A percentile compares a stretch with the other conserved stretches of the same genome.
phyloP scores from a whole-genome alignment of 306 rosid species.

The Leucaena leucocephala region DNA sequence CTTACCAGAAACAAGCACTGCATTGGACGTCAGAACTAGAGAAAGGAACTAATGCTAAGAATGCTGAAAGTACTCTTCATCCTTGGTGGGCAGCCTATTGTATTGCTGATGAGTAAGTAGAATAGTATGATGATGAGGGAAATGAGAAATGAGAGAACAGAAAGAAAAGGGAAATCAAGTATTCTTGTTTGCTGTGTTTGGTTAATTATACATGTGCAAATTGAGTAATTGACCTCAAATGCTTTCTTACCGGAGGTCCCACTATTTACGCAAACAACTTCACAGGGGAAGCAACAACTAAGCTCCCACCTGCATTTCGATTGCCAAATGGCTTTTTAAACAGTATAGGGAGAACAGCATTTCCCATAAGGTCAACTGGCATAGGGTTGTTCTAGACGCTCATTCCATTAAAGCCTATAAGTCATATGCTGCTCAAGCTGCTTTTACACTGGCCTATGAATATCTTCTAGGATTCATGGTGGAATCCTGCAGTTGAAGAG shows the following conservation, averaged over 20 bases:
- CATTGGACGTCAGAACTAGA: constrained; percentile 83
- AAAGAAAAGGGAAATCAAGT: background rate
- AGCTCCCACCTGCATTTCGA: constrained; percentile 68
- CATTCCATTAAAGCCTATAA: constrained; percentile 71
- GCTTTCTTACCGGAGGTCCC: constrained; percentile 48
- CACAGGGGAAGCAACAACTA: constrained; percentile 74
- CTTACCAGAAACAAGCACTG: constrained; percentile 94
- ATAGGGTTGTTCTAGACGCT: constrained; percentile 91
- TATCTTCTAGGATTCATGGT: constrained; percentile 80
- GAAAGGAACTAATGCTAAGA: constrained; percentile 59
- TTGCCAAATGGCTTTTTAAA: constrained; percentile 46
- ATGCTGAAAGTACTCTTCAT: constrained; percentile 66
- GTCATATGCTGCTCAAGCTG: constrained; percentile 66
- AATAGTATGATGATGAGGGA: background rate
- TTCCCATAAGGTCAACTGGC: constrained; percentile 75
- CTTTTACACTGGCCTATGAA: constrained; percentile 57
- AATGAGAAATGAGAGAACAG: background rate
- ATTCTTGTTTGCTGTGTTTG: background rate
- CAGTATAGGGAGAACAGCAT: constrained; percentile 72
- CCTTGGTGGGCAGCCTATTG: constrained; percentile 90
- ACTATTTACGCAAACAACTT: constrained; percentile 68
- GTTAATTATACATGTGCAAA: background rate
- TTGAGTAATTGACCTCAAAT: constrained; percentile 12
- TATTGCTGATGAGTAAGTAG: constrained; percentile 68
- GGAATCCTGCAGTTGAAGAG: constrained; percentile 98